phyloP scores from a whole-genome alignment of 2,329 filamentous ascomycete species.

The Magnaporthiopsis incrustans region DNA sequence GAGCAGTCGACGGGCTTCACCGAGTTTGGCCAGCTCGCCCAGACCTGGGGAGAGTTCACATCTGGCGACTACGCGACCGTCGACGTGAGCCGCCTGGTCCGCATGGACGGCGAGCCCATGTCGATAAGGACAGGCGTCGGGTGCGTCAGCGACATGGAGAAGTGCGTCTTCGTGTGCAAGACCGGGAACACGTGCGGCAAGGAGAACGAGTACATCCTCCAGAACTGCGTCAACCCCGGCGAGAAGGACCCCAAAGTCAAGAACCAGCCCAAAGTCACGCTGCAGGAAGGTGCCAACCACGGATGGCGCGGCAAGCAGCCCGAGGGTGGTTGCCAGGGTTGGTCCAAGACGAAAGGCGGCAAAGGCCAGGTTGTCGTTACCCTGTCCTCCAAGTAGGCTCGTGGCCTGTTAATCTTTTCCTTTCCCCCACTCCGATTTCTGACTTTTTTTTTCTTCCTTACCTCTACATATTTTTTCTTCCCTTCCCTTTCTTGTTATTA shows the following conservation, averaged over 20 bases:
- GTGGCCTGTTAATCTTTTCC: not conserved
- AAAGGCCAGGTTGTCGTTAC: not conserved
- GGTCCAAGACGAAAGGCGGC: not conserved
- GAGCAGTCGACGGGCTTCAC: constrained; percentile 20
- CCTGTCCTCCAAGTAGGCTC: not conserved
- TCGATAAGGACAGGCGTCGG: constrained; percentile 23
- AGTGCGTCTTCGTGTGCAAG: constrained; percentile 35
- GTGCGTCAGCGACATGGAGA: constrained; percentile 31
- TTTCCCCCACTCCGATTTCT: not conserved
- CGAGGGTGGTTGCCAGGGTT: constrained; percentile 22
- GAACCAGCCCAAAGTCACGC: not conserved
- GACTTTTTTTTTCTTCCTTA: not conserved
- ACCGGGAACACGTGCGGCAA: constrained; percentile 23
- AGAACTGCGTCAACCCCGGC: constrained; percentile 22
- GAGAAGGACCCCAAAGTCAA: not conserved
- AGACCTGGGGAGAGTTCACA: constrained; percentile 37
- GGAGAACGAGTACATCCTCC: constrained; percentile 27
- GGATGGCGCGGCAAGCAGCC: constrained; percentile 19
- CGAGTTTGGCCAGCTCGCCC: constrained; percentile 28
- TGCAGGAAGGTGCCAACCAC: constrained; percentile 4
- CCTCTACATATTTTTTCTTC: not conserved
- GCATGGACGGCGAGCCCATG: constrained; percentile 33
- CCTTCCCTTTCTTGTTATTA: no score
- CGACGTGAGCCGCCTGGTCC: constrained; percentile 34
- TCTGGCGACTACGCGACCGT: constrained; percentile 28